A percentile compares a stretch with the other conserved stretches of the same genome.
Conservation (phyloP, 345 rosid genomes). For the Brassica carinata region DNA sequence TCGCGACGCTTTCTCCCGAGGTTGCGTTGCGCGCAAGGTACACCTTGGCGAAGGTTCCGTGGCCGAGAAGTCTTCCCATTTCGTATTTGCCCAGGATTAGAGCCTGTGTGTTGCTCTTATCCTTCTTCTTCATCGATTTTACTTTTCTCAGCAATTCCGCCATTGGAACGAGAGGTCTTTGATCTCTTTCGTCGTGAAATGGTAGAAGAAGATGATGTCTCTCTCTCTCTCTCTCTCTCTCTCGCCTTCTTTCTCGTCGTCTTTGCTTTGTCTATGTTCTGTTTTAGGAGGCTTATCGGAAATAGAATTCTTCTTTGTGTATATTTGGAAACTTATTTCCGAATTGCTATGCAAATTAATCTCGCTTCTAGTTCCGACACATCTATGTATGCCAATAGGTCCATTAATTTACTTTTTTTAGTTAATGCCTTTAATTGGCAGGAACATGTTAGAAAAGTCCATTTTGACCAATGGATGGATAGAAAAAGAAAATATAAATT, state of each 20-base stretch:
- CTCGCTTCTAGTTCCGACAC: background rate
- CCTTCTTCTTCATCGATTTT: slow-evolving; percentile 34
- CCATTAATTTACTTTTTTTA: background rate
- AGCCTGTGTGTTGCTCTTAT: slow-evolving; percentile 33
- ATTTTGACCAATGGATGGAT: background rate
- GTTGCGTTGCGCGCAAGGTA: slow-evolving; percentile 69
- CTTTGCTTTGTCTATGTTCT: slow-evolving; percentile 17
- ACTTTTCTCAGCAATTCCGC: slow-evolving; percentile 32
- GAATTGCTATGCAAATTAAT: background rate
- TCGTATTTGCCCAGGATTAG: slow-evolving; percentile 71
- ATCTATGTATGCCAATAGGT: background rate
- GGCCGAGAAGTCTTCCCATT: slow-evolving; percentile 75
- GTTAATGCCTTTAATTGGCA: slow-evolving; percentile 1
- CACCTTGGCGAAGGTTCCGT: slow-evolving; percentile 90
- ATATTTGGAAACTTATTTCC: slow-evolving; percentile 23
- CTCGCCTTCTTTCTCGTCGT: background rate
- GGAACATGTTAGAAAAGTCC: background rate
- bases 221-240: background rate
- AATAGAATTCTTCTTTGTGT: slow-evolving; percentile 21
- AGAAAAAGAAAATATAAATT: background rate
- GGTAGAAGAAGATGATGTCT: slow-evolving; percentile 29
- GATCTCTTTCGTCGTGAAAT: background rate
- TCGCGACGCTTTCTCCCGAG: slow-evolving; percentile 60
- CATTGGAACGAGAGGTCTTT: slow-evolving; percentile 14
- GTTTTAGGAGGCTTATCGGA: slow-evolving; percentile 28